Evolutionary conservation across 257 asterid species (phyloP).

Genomic region (Ehretia macrophylla): DNA sequence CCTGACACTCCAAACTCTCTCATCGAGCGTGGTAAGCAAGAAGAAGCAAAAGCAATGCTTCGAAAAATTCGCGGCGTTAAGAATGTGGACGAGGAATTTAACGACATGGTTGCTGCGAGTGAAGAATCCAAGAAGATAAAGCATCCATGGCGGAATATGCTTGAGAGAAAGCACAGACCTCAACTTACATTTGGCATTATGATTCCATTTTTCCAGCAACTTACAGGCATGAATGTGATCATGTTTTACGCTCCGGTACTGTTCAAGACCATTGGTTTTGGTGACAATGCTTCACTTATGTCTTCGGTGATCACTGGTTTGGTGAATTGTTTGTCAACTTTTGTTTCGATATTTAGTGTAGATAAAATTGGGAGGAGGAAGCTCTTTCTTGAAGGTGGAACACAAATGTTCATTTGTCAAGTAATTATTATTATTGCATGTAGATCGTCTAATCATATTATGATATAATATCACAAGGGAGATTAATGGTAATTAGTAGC

Average conservation of each 20-base stretch:
- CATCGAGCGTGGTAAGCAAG: constrained; percentile 59
- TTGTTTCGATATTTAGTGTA: constrained; percentile 49
- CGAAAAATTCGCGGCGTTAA: constrained; percentile 47
- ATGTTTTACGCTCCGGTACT: constrained; percentile 76
- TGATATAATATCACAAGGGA: too few species aligned
- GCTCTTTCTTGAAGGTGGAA: constrained; percentile 60
- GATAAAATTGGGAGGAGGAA: constrained; percentile 67
- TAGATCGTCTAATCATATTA: too few species aligned
- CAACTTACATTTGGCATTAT: constrained; percentile 57
- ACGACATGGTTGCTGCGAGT: constrained; percentile 53
- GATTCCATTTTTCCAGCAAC: constrained; percentile 70
- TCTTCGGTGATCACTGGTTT: constrained; percentile 41
- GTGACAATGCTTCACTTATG: constrained; percentile 46
- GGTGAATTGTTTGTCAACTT: constrained; percentile 44
- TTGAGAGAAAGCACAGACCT: constrained; percentile 50
- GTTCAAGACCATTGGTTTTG: constrained; percentile 70
- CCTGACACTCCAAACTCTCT: constrained; percentile 83
- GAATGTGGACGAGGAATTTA: constrained; percentile 64
- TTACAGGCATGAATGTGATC: constrained; percentile 82
- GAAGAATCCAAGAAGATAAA: constrained; percentile 50
- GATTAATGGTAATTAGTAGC: too few species aligned
- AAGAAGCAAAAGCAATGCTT: constrained; percentile 41
- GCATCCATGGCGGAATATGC: constrained; percentile 62
- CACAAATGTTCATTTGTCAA: constrained; percentile 58
- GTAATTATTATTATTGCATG: constrained; percentile 24